Percentiles rank a stretch among this genome's conserved stretches.
Evolutionary conservation across 1,284 basidiomycete genomes (phyloP).

Genomic region (Neolentinus lepideus): DNA sequence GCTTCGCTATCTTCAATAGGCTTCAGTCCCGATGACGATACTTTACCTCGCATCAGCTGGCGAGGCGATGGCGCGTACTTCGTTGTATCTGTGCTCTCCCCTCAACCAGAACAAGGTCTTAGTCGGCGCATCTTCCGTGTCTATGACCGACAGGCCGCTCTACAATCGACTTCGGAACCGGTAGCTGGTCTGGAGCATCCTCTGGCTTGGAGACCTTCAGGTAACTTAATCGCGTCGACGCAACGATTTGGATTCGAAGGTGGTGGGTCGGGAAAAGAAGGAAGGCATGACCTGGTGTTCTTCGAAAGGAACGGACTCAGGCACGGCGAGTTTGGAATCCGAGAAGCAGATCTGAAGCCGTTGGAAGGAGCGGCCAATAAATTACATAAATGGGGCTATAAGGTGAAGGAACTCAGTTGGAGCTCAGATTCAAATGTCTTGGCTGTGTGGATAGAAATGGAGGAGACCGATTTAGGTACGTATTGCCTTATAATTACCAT

Average conservation of each 20-base stretch:
- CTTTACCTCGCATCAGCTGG: slow-evolving; percentile 78
- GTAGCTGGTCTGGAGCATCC: slow-evolving; percentile 79
- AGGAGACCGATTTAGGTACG: slow-evolving; percentile 63
- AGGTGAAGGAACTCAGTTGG: slow-evolving; percentile 78
- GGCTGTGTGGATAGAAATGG: slow-evolving; percentile 77
- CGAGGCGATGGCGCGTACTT: slow-evolving; percentile 90
- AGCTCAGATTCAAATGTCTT: slow-evolving; percentile 86
- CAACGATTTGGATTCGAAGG: slow-evolving; percentile 78
- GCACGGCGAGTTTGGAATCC: slow-evolving; percentile 83
- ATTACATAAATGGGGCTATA: slow-evolving; percentile 47
- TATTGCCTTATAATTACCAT: slow-evolving; percentile 5
- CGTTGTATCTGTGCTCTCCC: slow-evolving; percentile 68
- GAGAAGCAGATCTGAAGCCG: slow-evolving; percentile 27
- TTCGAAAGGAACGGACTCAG: slow-evolving; percentile 93
- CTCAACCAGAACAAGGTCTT: slow-evolving; percentile 9
- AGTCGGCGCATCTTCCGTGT: slow-evolving; percentile 63
- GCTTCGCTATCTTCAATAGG: slow-evolving; percentile 28
- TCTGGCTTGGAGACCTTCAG: slow-evolving; percentile 85
- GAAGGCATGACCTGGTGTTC: slow-evolving; percentile 86
- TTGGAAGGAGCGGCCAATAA: background rate
- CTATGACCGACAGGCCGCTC: slow-evolving; percentile 71
- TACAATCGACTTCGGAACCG: slow-evolving; percentile 84
- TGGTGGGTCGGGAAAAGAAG: slow-evolving; percentile 59
- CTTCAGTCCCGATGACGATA: slow-evolving; percentile 69
- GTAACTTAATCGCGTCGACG: slow-evolving; percentile 78